Evolutionary conservation across 805 yeast genomes (phyloP).

Genomic region (Saccharomycopsis fodiens): DNA sequence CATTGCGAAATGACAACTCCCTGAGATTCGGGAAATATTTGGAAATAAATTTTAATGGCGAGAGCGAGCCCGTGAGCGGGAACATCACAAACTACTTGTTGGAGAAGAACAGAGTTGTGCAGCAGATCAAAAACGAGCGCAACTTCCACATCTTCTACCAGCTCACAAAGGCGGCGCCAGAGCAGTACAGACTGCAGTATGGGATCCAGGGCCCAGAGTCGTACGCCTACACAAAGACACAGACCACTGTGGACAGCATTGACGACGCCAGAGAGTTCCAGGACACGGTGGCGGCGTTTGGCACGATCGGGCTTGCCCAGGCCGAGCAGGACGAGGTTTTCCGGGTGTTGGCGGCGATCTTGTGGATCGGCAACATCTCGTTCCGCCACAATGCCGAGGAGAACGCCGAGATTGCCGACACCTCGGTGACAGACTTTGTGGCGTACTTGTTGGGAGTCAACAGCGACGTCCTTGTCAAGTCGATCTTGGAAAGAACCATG

Average conservation of each 20-base stretch:
- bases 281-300: constrained; percentile 84
- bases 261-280: constrained; percentile 74
- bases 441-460: constrained; percentile 86
- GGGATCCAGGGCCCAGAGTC: constrained; percentile 95
- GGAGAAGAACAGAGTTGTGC: constrained; percentile 96
- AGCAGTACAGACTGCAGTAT: constrained; percentile 68
- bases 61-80: constrained; percentile 88
- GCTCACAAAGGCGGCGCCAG: constrained; percentile 85
- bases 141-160: constrained; percentile 97
- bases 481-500: constrained; percentile 73
- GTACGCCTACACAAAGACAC: constrained; percentile 80
- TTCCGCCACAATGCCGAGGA: constrained; percentile 85
- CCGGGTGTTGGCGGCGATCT: constrained; percentile 70
- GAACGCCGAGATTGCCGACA: constrained; percentile 72
- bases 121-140: constrained; percentile 86
- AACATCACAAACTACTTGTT: constrained; percentile 90
- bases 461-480: constrained; percentile 52
- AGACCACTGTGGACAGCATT: constrained; percentile 79
- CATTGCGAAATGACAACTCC: constrained; percentile 94
- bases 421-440: constrained; percentile 88
- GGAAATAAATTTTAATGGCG: constrained; percentile 78
- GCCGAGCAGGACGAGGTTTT: constrained; percentile 88
- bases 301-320: constrained; percentile 72
- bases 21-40: constrained; percentile 96
- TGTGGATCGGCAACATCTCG: constrained; percentile 92